Conservation (phyloP, 345 rosid genomes). For the Erucastrum elatum region DNA sequence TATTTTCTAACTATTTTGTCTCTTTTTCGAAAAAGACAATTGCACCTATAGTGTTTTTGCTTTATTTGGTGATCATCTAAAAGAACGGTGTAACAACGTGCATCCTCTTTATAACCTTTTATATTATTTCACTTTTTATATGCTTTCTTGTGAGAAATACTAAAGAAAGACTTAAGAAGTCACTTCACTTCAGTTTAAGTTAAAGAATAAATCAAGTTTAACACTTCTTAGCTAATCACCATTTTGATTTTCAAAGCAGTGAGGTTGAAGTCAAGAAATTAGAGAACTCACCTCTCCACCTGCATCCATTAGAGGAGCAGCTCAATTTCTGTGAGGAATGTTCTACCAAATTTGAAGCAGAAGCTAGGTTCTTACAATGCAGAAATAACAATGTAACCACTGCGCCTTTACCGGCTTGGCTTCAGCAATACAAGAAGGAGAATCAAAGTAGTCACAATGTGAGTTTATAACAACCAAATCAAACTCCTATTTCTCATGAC, state of each 20-base stretch:
- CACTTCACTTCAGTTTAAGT: not conserved
- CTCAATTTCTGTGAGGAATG: conserved; percentile 56
- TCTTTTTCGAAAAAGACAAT: conserved; percentile 37
- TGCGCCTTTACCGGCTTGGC: conserved; percentile 80
- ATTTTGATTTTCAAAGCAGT: conserved; percentile 19
- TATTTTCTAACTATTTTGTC: conserved; percentile 37
- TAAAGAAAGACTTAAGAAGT: not conserved
- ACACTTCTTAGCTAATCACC: not conserved
- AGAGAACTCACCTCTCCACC: conserved; percentile 44
- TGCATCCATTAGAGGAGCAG: conserved; percentile 37
- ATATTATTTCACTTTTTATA: not conserved
- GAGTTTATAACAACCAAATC: conserved; percentile 20
- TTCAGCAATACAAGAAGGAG: conserved; percentile 66
- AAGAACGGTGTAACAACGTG: conserved; percentile 40
- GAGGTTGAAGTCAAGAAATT: conserved; percentile 44
- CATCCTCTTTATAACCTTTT: conserved; percentile 30
- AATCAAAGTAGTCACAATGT: conserved; percentile 42
- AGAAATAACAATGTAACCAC: conserved; percentile 40
- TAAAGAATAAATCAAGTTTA: not conserved
- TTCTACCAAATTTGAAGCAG: conserved; percentile 50
- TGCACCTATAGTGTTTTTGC: conserved; percentile 41
- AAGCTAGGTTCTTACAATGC: conserved; percentile 43
- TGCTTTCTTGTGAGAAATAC: conserved; percentile 17
- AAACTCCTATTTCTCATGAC: not conserved
- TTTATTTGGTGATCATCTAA: conserved; percentile 39